Conservation (phyloP, 192 early-diverging fungal species). For the Coemansia aciculifera region DNA sequence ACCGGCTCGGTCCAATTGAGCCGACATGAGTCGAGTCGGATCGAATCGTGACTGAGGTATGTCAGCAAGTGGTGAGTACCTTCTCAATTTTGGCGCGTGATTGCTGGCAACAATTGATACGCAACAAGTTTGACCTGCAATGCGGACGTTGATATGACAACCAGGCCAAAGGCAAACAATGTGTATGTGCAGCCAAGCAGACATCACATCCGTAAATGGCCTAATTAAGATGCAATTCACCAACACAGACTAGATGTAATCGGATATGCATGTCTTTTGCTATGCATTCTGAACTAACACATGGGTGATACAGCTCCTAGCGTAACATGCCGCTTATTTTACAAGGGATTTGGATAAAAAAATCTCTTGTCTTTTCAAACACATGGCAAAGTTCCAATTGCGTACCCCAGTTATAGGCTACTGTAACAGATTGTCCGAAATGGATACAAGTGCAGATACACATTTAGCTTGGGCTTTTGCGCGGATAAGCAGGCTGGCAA, state of each 20-base stretch:
- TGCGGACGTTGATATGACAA: neutral
- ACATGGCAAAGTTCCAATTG: neutral
- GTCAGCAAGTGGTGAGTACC: too few species aligned
- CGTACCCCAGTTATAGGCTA: neutral
- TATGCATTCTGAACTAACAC: neutral
- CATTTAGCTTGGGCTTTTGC: neutral
- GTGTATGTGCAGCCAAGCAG: neutral
- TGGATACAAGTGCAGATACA: neutral
- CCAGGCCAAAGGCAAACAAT: neutral
- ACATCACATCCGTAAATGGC: neutral
- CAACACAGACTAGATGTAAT: neutral
- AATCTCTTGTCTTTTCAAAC: neutral
- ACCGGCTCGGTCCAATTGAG: neutral
- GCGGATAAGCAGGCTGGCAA: neutral
- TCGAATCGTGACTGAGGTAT: neutral
- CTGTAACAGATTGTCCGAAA: conserved; percentile 1
- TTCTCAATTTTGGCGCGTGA: too few species aligned
- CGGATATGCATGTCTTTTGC: neutral
- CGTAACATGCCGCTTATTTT: neutral
- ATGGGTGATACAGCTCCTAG: neutral
- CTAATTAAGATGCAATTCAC: neutral
- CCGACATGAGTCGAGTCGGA: conserved; percentile 4
- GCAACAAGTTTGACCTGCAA: neutral
- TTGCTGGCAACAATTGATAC: neutral
- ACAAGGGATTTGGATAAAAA: neutral